phyloP scores from a whole-genome alignment of 2,329 filamentous ascomycete species.

The Chaetomiaceae sp. region DNA sequence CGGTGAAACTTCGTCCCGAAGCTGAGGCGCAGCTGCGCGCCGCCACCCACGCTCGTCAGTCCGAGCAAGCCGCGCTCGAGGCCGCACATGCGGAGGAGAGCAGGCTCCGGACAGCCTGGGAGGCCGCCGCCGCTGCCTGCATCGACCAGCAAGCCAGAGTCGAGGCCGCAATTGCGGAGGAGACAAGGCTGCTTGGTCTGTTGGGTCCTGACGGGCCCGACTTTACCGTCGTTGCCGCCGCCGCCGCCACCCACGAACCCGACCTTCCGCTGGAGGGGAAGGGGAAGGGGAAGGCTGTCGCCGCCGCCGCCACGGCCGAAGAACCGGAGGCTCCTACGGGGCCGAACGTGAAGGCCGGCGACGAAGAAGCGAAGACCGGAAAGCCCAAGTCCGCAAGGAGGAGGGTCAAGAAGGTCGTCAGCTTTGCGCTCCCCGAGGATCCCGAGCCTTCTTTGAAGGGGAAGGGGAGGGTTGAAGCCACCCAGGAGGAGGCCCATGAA shows the following conservation, averaged over 20 bases:
- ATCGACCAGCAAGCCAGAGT: neutral
- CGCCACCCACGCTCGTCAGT: neutral
- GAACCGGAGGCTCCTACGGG: neutral
- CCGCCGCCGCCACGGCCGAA: neutral
- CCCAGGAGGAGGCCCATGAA: neutral
- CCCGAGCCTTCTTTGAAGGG: slow-evolving; percentile 5
- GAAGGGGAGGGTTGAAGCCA: neutral
- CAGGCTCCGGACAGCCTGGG: neutral
- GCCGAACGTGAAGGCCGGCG: neutral
- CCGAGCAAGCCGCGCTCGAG: slow-evolving; percentile 3
- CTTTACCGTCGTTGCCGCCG: too few relatives aligned
- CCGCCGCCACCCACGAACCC: neutral
- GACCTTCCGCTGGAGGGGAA: neutral
- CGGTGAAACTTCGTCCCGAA: neutral
- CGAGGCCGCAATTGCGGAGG: slow-evolving; percentile 10
- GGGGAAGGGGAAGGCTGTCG: neutral
- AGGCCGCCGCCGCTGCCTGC: neutral
- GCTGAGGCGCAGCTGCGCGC: neutral
- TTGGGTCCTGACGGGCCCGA: neutral
- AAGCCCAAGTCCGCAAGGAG: neutral
- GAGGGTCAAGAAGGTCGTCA: neutral
- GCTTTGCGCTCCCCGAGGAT: neutral
- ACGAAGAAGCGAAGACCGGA: neutral
- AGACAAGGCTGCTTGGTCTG: neutral
- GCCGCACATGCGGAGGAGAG: slow-evolving; percentile 9